Conservation (phyloP, 2,329 filamentous ascomycete genomes). For the Raffaelea arxii region DNA sequence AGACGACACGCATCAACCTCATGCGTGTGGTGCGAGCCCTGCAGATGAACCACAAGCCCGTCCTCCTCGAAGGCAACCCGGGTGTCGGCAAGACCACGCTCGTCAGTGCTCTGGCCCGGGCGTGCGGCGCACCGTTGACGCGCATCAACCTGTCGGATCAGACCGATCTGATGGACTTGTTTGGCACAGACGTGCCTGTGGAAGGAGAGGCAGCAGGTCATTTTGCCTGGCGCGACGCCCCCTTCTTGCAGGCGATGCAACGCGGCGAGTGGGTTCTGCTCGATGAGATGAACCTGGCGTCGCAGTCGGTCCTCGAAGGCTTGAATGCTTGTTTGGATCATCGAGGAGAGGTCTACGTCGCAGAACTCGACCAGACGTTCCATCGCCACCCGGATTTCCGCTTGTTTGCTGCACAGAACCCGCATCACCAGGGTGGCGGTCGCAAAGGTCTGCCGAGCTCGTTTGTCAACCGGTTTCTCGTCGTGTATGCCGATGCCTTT, state of each 20-base stretch:
- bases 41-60: constrained; percentile 71
- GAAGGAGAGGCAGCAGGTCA: constrained; percentile 86
- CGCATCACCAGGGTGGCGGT: constrained; percentile 92
- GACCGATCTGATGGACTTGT: constrained; percentile 94
- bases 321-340: constrained; percentile 96
- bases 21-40: constrained; percentile 86
- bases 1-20: constrained; percentile 80
- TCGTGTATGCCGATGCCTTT: constrained; percentile 93
- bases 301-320: constrained; percentile 91
- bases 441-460: constrained; percentile 90
- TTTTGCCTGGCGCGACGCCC: constrained; percentile 92
- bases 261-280: constrained; percentile 92
- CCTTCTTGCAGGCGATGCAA: constrained; percentile 94
- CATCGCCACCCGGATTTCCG: constrained; percentile 80
- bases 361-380: constrained; percentile 91
- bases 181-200: constrained; percentile 90
- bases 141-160: constrained; percentile 97
- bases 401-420: constrained; percentile 96
- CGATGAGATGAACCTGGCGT: constrained; percentile 98
- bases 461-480: constrained; percentile 96
- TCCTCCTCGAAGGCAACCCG: constrained; percentile 92
- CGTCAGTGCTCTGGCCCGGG: constrained; percentile 71
- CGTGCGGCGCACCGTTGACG: constrained; percentile 72
- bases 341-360: constrained; percentile 88
- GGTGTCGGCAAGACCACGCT: constrained; percentile 97